phyloP scores from a whole-genome alignment of 2,329 filamentous ascomycete species.

The Didymella keratinophila region DNA sequence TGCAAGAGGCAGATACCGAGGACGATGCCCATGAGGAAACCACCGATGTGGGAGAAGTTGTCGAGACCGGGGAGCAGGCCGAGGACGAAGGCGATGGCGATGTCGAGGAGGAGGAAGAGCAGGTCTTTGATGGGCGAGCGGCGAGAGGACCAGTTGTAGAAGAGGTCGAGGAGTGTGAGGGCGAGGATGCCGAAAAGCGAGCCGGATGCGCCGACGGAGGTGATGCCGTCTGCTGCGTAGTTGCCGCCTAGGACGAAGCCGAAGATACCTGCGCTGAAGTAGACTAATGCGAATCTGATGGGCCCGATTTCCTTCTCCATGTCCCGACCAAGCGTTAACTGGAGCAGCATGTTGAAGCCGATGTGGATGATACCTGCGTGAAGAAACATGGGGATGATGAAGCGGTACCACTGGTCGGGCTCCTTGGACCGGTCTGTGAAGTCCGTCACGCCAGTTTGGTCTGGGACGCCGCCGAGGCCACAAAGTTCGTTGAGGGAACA shows the following conservation, averaged over 20 bases:
- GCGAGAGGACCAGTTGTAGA: slow-evolving; percentile 91
- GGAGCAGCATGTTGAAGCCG: slow-evolving; percentile 91
- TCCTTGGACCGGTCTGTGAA: slow-evolving; percentile 66
- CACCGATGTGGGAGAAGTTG: slow-evolving; percentile 97
- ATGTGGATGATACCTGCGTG: slow-evolving; percentile 96
- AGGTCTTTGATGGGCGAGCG: slow-evolving; percentile 80
- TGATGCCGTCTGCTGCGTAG: slow-evolving; percentile 80
- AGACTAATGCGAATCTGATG: slow-evolving; percentile 87
- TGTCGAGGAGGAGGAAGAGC: slow-evolving; percentile 84
- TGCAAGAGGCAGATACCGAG: slow-evolving; percentile 88
- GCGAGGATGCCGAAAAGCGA: slow-evolving; percentile 91
- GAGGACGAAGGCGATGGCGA: slow-evolving; percentile 88
- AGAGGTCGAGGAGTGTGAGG: slow-evolving; percentile 83
- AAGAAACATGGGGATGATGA: slow-evolving; percentile 94
- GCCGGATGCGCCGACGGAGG: slow-evolving; percentile 87
- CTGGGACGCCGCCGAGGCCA: slow-evolving; percentile 78
- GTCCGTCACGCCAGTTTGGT: slow-evolving; percentile 62
- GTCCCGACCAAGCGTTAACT: slow-evolving; percentile 87
- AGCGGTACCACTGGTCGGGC: slow-evolving; percentile 96
- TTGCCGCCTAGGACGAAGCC: slow-evolving; percentile 96
- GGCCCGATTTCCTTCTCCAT: slow-evolving; percentile 92
- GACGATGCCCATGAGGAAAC: slow-evolving; percentile 89
- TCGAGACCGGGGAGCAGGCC: slow-evolving; percentile 91
- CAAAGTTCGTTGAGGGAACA: slow-evolving; percentile 84
- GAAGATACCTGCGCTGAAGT: slow-evolving; percentile 90